Percentiles rank a stretch among this genome's conserved stretches.
Evolutionary conservation across 1,139 yeast species (phyloP).

Genomic region (Scheffersomyces illinoinensis): DNA sequence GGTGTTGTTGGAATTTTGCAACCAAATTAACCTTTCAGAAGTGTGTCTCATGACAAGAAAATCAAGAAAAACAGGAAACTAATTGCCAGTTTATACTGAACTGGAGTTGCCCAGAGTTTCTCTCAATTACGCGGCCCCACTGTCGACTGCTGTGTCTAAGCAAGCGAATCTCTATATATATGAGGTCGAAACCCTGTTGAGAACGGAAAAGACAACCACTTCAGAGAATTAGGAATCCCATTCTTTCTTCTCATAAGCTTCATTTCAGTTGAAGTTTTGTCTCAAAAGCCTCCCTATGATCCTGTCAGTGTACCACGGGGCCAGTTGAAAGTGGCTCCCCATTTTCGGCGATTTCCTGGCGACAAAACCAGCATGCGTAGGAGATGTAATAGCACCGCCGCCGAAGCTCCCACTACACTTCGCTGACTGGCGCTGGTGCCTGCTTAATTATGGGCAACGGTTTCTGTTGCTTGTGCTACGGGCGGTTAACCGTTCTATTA

Average conservation of each 20-base stretch:
- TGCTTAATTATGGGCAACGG: background rate
- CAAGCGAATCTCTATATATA: no score
- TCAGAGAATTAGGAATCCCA: background rate
- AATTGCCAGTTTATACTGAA: no score
- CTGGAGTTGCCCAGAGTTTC: background rate
- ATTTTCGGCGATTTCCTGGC: background rate
- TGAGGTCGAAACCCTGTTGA: background rate
- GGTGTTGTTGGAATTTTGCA: background rate
- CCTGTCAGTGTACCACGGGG: background rate
- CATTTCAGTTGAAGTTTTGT: background rate
- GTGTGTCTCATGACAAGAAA: background rate
- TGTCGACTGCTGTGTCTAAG: background rate
- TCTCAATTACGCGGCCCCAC: background rate
- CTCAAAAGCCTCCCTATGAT: background rate
- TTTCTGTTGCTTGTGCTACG: background rate
- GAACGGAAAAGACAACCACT: background rate
- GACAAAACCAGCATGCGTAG: background rate
- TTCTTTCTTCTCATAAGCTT: background rate
- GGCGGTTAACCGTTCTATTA: background rate
- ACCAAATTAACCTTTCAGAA: background rate
- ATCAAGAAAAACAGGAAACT: background rate
- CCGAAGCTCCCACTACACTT: no score
- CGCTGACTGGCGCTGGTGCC: no score
- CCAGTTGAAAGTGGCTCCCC: background rate
- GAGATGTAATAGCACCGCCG: background rate